These are phyloP conservation scores for Seminavis robusta DNA, from an alignment of 108 stramenopile genomes.

Conservation along the genomic window DNA sequence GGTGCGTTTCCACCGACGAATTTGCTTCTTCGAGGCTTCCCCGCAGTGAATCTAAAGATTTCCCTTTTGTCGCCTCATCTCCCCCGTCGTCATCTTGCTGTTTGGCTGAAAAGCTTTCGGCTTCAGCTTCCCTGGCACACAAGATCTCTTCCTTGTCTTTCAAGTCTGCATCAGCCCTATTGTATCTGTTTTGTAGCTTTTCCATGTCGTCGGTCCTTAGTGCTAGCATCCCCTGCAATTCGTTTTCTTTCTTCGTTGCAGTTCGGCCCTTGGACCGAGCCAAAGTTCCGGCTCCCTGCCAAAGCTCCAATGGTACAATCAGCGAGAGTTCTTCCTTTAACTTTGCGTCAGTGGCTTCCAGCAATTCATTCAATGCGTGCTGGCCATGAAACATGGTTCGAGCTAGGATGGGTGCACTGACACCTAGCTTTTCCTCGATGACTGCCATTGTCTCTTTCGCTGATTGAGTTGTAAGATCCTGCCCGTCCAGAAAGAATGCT, in stretches of 20 bases:
- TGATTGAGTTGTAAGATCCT: conserved; percentile 70
- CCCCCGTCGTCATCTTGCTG: too few species aligned
- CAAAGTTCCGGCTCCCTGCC: conserved; percentile 60
- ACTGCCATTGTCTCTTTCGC: conserved; percentile 61
- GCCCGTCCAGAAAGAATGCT: conserved; percentile 53
- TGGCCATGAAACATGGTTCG: conserved; percentile 82
- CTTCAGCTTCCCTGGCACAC: too few species aligned
- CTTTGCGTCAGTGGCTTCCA: conserved; percentile 76
- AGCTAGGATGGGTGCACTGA: conserved; percentile 40
- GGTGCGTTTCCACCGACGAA: too few species aligned
- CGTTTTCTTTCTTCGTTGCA: conserved; percentile 34
- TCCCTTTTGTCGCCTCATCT: too few species aligned
- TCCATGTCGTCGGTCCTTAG: conserved; percentile 52
- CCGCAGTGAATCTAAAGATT: too few species aligned
- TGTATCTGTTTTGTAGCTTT: too few species aligned
- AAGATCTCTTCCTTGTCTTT: too few species aligned
- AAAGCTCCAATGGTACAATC: conserved; percentile 66
- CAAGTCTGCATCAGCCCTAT: too few species aligned
- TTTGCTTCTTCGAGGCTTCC: neutral
- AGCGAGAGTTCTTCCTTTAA: conserved; percentile 77
- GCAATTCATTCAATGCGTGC: conserved; percentile 63
- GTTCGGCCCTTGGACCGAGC: conserved; percentile 53
- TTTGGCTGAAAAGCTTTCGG: too few species aligned
- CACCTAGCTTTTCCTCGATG: conserved; percentile 60
- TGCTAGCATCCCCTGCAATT: conserved; percentile 67